A percentile compares a stretch with the other conserved stretches of the same genome.
phyloP scores from a whole-genome alignment of 352 stramenopile genomes.

The Phytophthora sp. region DNA sequence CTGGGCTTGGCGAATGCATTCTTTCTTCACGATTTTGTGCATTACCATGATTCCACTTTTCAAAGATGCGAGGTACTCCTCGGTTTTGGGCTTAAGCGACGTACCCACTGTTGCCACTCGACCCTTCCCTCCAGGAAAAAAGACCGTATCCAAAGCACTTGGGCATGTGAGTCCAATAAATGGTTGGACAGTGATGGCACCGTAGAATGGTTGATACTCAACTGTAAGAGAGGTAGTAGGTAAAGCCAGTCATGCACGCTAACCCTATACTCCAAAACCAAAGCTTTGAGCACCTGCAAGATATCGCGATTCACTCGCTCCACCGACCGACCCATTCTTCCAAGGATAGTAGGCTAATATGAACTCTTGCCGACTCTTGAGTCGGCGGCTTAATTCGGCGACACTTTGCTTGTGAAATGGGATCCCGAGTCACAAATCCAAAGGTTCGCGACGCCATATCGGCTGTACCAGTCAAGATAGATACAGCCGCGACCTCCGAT shows the following conservation, averaged over 20 bases:
- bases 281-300: constrained; percentile 3
- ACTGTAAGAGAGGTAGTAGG: background rate
- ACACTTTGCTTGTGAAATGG: constrained; percentile 11
- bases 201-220: constrained; percentile 4
- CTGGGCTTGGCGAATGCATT: background rate
- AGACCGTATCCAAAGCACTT: background rate
- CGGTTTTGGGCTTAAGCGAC: background rate
- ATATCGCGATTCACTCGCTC: background rate
- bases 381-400: background rate
- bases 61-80: background rate
- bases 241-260: constrained; percentile 1
- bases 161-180: constrained; percentile 6
- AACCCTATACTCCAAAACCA: constrained; percentile 1
- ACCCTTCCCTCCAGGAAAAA: constrained; percentile 5
- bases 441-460: background rate
- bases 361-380: constrained; percentile 5
- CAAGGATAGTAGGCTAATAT: constrained; percentile 7
- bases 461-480: constrained; percentile 9
- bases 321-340: constrained; percentile 9
- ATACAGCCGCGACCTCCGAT: background rate
- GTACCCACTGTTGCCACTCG: background rate
- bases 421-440: constrained; percentile 9
- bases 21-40: constrained; percentile 17
- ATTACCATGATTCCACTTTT: background rate
- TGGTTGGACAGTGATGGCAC: constrained; percentile 1